Evolutionary conservation across 805 yeast species (phyloP), one percentile per base, ranked within the genome.

Genomic region (Geotrichum ghanense): DNA sequence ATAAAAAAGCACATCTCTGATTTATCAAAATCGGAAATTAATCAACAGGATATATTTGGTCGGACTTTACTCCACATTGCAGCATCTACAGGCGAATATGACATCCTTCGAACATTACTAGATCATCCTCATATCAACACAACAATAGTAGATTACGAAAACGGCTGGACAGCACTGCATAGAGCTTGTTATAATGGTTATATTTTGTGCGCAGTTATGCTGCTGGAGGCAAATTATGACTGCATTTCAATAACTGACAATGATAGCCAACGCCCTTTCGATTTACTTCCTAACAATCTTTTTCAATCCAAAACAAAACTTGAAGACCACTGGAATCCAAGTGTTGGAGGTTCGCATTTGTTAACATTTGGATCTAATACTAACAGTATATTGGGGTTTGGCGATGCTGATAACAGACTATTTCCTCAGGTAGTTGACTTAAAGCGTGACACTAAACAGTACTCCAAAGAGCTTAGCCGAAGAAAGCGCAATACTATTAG

Each of bases 121-220:
- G 69, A 67, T 45, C 72, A 73, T 51, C 69, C 72, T 6, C 70
- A 72, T 16, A 56, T 74, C 20, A 76, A 78, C 45, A 53, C 71
- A 1, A 54, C 64, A 2, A 55, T 72, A 0, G 63, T 68, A 1
- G 96, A 89, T 60, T 67, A 67, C 45, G 96, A 88, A 61, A 85
- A 76, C 57, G 83, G 86, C 1, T 88, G 94, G 82, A 83, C 84
- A 40, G 76, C 86, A 22, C 67, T 89, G 23, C 96, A 89, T 61
- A 74, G 78, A 50, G 76, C 87, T 3, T 65, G 83, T 12, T 75
- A 69, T 52, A 65, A 74, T 51, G 83, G 78, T 26, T 69, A 81
- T 46, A 63, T 81, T 39, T 57, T 72, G 17, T 73, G 82, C 56
- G 78, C 81, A 7, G 72, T 69, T 45, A 61, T 63, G 5, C 52